Evolutionary conservation across 441 rosid species (phyloP).

Genomic region (Euphorbia corollata): DNA sequence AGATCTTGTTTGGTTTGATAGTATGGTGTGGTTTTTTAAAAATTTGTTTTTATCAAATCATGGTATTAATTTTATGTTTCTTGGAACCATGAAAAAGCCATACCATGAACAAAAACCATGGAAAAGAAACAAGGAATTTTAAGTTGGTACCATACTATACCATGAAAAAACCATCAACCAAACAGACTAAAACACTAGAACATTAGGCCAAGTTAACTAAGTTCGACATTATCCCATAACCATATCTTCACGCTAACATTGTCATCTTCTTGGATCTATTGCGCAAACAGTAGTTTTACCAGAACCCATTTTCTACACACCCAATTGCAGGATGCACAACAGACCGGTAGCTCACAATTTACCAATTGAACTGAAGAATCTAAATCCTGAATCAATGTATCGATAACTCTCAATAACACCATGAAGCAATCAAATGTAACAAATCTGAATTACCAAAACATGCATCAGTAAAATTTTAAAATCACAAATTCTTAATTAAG

Average conservation of each 20-base stretch:
- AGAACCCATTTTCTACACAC: background rate
- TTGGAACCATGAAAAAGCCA: too few relatives aligned
- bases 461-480: background rate
- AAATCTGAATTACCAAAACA: background rate
- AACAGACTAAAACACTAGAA: too few relatives aligned
- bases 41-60: too few relatives aligned
- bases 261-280: background rate
- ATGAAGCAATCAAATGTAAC: background rate
- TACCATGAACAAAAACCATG: too few relatives aligned
- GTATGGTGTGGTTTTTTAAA: too few relatives aligned
- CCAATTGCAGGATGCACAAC: background rate
- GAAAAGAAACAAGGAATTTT: too few relatives aligned
- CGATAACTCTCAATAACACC: background rate
- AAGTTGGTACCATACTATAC: too few relatives aligned
- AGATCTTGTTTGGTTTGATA: too few relatives aligned
- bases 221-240: background rate
- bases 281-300: background rate
- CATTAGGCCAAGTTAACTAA: background rate
- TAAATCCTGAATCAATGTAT: background rate
- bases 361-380: background rate
- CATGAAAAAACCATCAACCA: background rate
- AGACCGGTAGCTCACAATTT: background rate
- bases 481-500: background rate
- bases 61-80: too few relatives aligned
- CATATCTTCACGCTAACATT: background rate